These are phyloP conservation scores for Cyathus striatus DNA, from an alignment of 768 basidiomycete species.

Conservation along the genomic window DNA sequence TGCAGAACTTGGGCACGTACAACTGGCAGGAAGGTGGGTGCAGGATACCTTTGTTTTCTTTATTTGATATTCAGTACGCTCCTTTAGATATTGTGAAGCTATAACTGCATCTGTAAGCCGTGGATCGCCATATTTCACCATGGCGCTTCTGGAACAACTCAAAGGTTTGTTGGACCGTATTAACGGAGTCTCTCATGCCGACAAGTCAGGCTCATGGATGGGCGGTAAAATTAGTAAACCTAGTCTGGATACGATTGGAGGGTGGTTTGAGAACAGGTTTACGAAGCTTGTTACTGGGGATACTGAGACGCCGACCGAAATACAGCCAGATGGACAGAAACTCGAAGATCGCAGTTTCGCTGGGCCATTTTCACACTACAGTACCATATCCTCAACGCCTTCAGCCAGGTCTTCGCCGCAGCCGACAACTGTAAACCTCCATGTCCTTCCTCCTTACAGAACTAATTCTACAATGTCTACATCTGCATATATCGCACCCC, in stretches of 20 bases:
- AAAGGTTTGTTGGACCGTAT: slow-evolving; percentile 78
- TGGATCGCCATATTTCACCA: slow-evolving; percentile 62
- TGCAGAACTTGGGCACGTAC: slow-evolving; percentile 78
- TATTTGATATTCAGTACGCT: neutral
- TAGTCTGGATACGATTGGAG: slow-evolving; percentile 85
- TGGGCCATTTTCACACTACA: slow-evolving; percentile 92
- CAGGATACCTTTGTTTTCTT: neutral
- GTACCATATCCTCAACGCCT: slow-evolving; percentile 75
- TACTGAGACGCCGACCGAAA: slow-evolving; percentile 44
- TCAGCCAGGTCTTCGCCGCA: slow-evolving; percentile 78
- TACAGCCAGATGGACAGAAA: slow-evolving; percentile 25
- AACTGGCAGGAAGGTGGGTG: slow-evolving; percentile 67
- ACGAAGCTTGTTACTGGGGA: slow-evolving; percentile 96
- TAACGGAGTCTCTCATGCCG: slow-evolving; percentile 61
- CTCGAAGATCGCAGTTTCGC: slow-evolving; percentile 38
- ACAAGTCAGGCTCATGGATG: slow-evolving; percentile 84
- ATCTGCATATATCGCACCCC: slow-evolving; percentile 37
- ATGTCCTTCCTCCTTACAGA: slow-evolving; percentile 44
- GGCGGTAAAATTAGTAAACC: slow-evolving; percentile 83
- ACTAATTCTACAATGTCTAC: slow-evolving; percentile 71
- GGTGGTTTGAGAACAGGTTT: slow-evolving; percentile 88
- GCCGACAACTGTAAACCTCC: slow-evolving; percentile 40
- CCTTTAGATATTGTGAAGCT: slow-evolving; percentile 84
- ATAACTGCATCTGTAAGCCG: slow-evolving; percentile 64
- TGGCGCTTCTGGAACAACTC: slow-evolving; percentile 65